These are phyloP conservation scores for Beauveria australis DNA, from an alignment of 2,329 filamentous ascomycete genomes.

Conservation along the genomic window DNA sequence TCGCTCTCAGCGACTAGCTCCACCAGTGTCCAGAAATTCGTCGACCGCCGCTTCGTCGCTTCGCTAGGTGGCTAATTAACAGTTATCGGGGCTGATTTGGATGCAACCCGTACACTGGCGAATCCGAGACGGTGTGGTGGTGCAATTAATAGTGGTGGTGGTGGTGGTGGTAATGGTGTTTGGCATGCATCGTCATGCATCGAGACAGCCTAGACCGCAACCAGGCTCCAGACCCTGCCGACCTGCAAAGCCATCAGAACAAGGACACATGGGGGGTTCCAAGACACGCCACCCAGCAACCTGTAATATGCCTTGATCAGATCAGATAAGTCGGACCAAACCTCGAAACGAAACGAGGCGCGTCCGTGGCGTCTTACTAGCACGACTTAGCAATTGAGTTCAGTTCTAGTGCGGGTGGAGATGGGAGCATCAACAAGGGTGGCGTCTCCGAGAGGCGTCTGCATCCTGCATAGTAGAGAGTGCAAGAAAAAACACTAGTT, in stretches of 20 bases:
- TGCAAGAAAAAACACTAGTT: neutral
- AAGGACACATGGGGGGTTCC: neutral
- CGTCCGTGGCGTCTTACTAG: neutral
- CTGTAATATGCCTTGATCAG: neutral
- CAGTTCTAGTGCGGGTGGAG: neutral
- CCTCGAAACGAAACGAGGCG: slow-evolving; percentile 3
- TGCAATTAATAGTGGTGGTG: neutral
- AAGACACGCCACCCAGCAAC: neutral
- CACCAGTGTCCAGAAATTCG: neutral
- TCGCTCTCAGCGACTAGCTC: neutral
- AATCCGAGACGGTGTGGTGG: neutral
- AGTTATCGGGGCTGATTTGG: no score
- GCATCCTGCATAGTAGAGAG: neutral
- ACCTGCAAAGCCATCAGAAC: neutral
- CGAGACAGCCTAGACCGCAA: neutral
- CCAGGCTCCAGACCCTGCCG: neutral
- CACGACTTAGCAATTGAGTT: neutral
- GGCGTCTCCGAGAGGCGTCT: neutral
- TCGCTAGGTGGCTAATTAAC: no score
- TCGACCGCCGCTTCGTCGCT: neutral
- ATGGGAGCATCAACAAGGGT: neutral
- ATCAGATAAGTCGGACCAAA: slow-evolving; percentile 6
- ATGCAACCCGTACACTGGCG: neutral
- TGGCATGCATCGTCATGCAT: neutral
- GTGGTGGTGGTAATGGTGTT: neutral